Conservation (phyloP, 2,329 filamentous ascomycete species). For the Neofusicoccum ribis region DNA sequence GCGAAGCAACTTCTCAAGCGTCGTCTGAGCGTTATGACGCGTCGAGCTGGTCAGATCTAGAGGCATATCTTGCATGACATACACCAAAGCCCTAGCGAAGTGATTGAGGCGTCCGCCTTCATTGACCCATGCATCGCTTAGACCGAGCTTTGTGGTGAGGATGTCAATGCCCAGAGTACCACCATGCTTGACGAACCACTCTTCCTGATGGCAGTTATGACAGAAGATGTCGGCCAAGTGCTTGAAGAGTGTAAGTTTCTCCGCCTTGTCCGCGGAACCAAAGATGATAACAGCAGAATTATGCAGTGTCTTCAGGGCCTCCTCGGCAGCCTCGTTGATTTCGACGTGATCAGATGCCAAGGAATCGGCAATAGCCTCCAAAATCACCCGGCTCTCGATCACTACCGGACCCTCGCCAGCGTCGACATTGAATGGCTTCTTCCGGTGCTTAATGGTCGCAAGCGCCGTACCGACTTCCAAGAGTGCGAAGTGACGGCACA, state of each 20-base stretch:
- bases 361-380: conserved; percentile 86
- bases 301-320: conserved; percentile 75
- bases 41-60: conserved; percentile 90
- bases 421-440: conserved; percentile 78
- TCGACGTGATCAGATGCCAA: conserved; percentile 79
- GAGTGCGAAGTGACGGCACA: conserved; percentile 87
- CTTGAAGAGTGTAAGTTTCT: conserved; percentile 79
- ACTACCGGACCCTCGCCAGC: conserved; percentile 84
- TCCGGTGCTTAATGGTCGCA: conserved; percentile 73
- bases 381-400: conserved; percentile 82
- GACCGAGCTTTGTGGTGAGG: conserved; percentile 77
- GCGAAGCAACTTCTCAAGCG: conserved; percentile 75
- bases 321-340: conserved; percentile 80
- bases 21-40: conserved; percentile 76
- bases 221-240: conserved; percentile 82
- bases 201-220: conserved; percentile 94
- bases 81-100: conserved; percentile 87
- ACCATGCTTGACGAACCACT: conserved; percentile 97
- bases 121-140: conserved; percentile 81
- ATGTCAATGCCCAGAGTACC: conserved; percentile 89
- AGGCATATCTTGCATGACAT: conserved; percentile 98
- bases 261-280: conserved; percentile 69
- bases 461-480: conserved; percentile 87
- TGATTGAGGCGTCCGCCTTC: conserved; percentile 71
- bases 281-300: conserved; percentile 77